Evolutionary conservation across 371 early-diverging fungal genomes (phyloP).

Genomic region (Sporodiniella umbellata): DNA sequence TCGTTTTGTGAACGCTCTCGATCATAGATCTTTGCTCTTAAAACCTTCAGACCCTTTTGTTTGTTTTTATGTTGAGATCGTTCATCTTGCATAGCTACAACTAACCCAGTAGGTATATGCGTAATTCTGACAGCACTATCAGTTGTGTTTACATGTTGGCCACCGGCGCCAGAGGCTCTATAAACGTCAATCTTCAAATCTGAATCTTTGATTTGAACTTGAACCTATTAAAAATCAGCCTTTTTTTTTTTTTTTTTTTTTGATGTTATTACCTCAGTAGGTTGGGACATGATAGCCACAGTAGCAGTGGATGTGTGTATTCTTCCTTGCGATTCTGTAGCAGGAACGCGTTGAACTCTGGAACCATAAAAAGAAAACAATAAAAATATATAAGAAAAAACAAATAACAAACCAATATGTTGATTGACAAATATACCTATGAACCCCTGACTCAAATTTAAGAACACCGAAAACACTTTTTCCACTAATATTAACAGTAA

Average conservation of each 20-base stretch:
- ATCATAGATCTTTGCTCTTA: slow-evolving; percentile 80
- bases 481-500: slow-evolving; percentile 64
- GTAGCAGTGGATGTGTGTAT: slow-evolving; percentile 87
- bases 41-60: slow-evolving; percentile 80
- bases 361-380: background rate
- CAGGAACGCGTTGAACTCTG: slow-evolving; percentile 81
- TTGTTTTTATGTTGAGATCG: slow-evolving; percentile 91
- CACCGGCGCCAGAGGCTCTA: slow-evolving; percentile 81
- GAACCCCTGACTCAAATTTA: slow-evolving; percentile 83
- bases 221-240: slow-evolving; percentile 32
- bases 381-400: too few relatives aligned
- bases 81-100: slow-evolving; percentile 87
- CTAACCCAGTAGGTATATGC: slow-evolving; percentile 89
- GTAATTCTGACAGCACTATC: slow-evolving; percentile 94
- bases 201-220: slow-evolving; percentile 63
- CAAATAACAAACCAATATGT: background rate
- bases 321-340: slow-evolving; percentile 80
- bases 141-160: slow-evolving; percentile 95
- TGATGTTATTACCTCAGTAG: slow-evolving; percentile 49
- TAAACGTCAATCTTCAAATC: slow-evolving; percentile 79
- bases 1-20: slow-evolving; percentile 60
- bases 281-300: slow-evolving; percentile 80
- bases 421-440: slow-evolving; percentile 33
- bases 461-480: slow-evolving; percentile 70
- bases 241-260: background rate